phyloP scores from a whole-genome alignment of 495 filamentous ascomycete species.

The Chaetomidium leptoderma region DNA sequence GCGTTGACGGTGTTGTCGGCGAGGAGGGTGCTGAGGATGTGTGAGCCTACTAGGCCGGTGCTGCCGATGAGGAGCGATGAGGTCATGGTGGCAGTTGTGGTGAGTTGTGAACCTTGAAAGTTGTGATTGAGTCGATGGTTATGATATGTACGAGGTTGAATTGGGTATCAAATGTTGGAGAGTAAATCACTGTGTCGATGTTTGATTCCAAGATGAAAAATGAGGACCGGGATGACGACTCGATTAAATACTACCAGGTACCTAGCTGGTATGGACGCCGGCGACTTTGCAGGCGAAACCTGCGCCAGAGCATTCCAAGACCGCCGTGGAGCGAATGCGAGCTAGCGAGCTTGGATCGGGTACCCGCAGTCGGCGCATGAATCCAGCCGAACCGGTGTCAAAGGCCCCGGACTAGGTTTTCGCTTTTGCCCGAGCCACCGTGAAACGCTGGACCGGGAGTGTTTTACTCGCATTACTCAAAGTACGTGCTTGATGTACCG shows the following conservation, averaged over 20 bases:
- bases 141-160: too few relatives aligned
- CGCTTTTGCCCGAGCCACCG: too few relatives aligned
- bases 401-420: background rate
- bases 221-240: background rate
- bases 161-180: too few relatives aligned
- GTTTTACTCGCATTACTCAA: too few relatives aligned
- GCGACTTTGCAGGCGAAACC: background rate
- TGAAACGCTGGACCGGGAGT: too few relatives aligned
- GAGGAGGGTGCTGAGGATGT: constrained; percentile 56
- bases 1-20: constrained; percentile 37
- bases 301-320: background rate
- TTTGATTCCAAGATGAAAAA: background rate
- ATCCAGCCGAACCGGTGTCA: background rate
- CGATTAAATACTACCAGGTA: background rate
- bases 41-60: constrained; percentile 54
- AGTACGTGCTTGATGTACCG: too few relatives aligned
- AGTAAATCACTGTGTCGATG: background rate
- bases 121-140: too few relatives aligned
- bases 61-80: constrained; percentile 51
- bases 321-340: background rate
- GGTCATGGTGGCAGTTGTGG: constrained; percentile 22
- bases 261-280: background rate
- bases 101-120: background rate
- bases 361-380: background rate
- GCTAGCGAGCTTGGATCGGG: background rate